Base-by-base conservation (phyloP, 1,284 basidiomycete genomes). In the Cutaneotrichosporon sp. region DNA sequence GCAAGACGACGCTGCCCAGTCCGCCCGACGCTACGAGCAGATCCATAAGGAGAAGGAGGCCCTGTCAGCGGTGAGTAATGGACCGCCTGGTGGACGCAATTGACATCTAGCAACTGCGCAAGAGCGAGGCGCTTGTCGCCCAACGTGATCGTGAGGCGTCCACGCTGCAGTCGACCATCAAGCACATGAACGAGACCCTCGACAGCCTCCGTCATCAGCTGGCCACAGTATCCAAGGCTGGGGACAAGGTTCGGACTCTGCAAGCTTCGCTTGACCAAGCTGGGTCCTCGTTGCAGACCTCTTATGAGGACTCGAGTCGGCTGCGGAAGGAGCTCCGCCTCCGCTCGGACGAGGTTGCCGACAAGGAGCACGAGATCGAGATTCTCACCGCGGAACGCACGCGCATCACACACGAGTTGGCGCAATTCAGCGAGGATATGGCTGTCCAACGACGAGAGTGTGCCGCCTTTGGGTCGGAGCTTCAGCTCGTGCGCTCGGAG, bases 401-500 rank as follows among this genome's bases (percentile, higher is more conserved):
- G 0, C 59, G 59, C 7, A 36, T 56, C 10, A 20, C 54, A 7
- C 16, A 24, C 29, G 77, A 80, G 22, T 67, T 80, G 0, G 45
- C 45, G 1, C 67, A 56, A 1, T 76, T 79, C 47, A 71, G 73
- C 49, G 54, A 46, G n/a, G 76, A 77, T 62, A 64, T 80, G 4
- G 56, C 59, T 25, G 24, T 51, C 4, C 75, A 79, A 24, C 82
- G 86, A 14, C 80, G 82, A 36, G 87, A 88, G 62, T 85, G 84
- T 10, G 80, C 63, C 42, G 59, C 62, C 7, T 79, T 80, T 43
- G 72, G 72, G 2, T n/a, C 81, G n/a, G 87, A 88, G 64, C 82
- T 92, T 34, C 81, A 82, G 4, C 79, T 79, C 4, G 71, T 93
- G 65, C 87, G 85, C 68, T 65, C 42, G 14, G 68, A 70, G 18